Evolutionary conservation across 768 basidiomycete species (phyloP).

Genomic region (Rhizopogon vulgaris): DNA sequence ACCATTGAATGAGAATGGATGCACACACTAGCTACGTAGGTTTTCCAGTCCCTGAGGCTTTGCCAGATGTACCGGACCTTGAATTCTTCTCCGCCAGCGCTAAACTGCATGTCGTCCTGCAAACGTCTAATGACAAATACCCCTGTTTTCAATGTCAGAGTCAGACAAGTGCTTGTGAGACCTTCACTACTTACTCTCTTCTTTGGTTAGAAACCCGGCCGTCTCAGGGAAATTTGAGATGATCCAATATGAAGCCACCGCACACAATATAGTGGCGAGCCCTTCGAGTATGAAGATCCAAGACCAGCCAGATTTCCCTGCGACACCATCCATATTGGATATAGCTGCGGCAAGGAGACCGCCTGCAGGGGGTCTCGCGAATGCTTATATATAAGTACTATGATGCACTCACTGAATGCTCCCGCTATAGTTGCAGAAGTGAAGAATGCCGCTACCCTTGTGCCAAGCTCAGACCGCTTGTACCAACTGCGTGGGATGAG

Average conservation of each 20-base stretch:
- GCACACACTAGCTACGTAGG: constrained; percentile 58
- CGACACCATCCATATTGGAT: constrained; percentile 64
- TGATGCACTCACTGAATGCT: constrained; percentile 53
- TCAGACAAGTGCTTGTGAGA: background rate
- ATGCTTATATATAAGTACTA: background rate
- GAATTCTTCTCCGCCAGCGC: constrained; percentile 55
- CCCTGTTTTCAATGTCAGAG: constrained; percentile 28
- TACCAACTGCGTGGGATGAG: constrained; percentile 54
- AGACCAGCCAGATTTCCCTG: constrained; percentile 57
- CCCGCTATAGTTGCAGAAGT: constrained; percentile 76
- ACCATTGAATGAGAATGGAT: background rate
- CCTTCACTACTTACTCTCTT: constrained; percentile 42
- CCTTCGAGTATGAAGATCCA: constrained; percentile 79
- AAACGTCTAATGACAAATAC: constrained; percentile 60
- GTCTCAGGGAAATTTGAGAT: constrained; percentile 76
- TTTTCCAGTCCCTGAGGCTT: constrained; percentile 66
- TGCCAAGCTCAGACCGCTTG: constrained; percentile 67
- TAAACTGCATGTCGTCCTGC: constrained; percentile 58
- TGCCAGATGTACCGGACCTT: constrained; percentile 50
- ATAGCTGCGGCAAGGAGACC: constrained; percentile 64
- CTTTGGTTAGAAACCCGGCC: constrained; percentile 60
- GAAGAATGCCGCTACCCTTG: constrained; percentile 71
- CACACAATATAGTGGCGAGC: constrained; percentile 55
- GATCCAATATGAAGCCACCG: constrained; percentile 60
- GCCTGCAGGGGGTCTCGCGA: constrained; percentile 29